Evolutionary conservation across 352 stramenopile species (phyloP), one percentile per base, ranked within the genome.

Genomic region (Phytophthora macrochlamydospora): DNA sequence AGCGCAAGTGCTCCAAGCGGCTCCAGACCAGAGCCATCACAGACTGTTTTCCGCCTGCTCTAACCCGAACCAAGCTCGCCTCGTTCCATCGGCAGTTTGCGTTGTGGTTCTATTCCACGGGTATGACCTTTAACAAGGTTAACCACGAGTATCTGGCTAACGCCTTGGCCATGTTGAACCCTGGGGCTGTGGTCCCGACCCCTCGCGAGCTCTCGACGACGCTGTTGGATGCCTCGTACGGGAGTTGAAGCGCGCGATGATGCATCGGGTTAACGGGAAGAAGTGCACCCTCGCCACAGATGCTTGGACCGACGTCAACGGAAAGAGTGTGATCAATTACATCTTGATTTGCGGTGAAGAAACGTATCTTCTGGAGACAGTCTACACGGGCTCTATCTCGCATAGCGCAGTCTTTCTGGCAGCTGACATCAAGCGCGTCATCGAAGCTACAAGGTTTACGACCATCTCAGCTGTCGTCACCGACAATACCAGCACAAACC

Each of bases 61-160:
- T 65, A 5, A 12, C 7, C 2, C 30, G 8, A 8, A 24, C 5
- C 11, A 59, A 54, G 33, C 2, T 65, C 9, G 4, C 24, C 3
- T 31, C 18, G 4, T 65, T 65, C 11, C 40, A 59, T 12, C 31
- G 9, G n/a, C 40, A 50, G 7, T 54, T 59, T 43, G 59, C 43
- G 11, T 6, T 65, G 50, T 59, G 59, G 59, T 59, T 59, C 24
- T 55, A 65, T n/a, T 51, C 32, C 2, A 56, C 42, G 1, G 59
- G 50, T 6, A 53, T 65, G 42, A 40, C 59, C 1, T 65, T 65
- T 28, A 32, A 65, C 59, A 59, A 65, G 50, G 32, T 35, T 11
- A 18, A 14, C 6, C 51, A 57, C 37, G 18, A 7, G 7, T 31
- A n/a, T 6, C 18, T 57, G n/a, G 7, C 4, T 18, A 8, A n/a